Evolutionary conservation across 257 asterid species (phyloP).

Genomic region (Nicotiana otophora): DNA sequence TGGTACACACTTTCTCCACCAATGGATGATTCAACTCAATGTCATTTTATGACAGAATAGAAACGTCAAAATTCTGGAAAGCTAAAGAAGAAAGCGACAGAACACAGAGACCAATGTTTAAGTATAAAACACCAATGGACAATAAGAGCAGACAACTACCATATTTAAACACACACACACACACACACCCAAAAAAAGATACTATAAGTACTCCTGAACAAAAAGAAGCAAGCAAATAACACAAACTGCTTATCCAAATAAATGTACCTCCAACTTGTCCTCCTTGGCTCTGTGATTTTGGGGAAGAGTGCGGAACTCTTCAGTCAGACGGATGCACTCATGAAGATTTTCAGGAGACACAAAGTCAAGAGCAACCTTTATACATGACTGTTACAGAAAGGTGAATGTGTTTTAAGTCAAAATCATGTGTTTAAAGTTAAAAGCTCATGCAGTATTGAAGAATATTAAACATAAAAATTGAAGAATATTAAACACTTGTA

Average conservation of each 20-base stretch:
- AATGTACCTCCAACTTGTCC: slow-evolving; percentile 75
- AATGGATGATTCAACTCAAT: neutral
- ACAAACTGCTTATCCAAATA: neutral
- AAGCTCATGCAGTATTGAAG: neutral
- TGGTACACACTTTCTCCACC: neutral
- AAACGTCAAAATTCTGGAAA: neutral
- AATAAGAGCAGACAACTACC: neutral
- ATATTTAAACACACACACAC: neutral
- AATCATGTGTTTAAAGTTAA: neutral
- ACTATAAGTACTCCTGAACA: neutral
- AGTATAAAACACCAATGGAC: neutral
- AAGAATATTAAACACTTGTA: too few species aligned
- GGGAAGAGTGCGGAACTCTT: slow-evolving; percentile 78
- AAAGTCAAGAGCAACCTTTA: slow-evolving; percentile 83
- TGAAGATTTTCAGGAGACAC: slow-evolving; percentile 85
- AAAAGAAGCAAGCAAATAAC: neutral
- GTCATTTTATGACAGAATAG: neutral
- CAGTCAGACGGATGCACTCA: slow-evolving; percentile 64
- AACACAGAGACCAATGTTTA: neutral
- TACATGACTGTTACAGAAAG: slow-evolving; percentile 61
- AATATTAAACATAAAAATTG: too few species aligned
- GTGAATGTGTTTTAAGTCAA: slow-evolving; percentile 1
- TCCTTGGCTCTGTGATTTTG: slow-evolving; percentile 77
- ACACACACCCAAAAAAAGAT: neutral
- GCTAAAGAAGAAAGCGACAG: neutral